Conservation (phyloP, 1,284 basidiomycete genomes). For the Cutaneotrichosporon sp. region DNA sequence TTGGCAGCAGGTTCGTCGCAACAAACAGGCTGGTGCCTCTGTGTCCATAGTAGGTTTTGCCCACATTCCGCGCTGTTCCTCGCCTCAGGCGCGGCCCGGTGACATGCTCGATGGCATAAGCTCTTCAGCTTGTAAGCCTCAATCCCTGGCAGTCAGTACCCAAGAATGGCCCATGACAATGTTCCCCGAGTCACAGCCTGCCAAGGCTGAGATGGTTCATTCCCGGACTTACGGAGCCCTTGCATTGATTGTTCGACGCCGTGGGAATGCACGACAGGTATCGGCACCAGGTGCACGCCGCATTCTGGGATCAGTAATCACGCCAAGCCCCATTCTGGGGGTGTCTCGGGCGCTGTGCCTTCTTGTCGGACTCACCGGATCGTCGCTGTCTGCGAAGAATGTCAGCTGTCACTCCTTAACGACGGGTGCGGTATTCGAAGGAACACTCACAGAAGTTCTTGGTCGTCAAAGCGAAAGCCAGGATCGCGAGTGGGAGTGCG, state of each 20-base stretch:
- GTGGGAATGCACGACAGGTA: conserved; percentile 84
- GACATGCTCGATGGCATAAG: too few relatives aligned
- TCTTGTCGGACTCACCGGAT: conserved; percentile 28
- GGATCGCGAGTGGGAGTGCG: conserved; percentile 66
- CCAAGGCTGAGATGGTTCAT: background rate
- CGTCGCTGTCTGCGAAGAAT: conserved; percentile 27
- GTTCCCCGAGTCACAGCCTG: background rate
- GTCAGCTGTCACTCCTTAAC: too few relatives aligned
- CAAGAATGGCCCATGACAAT: background rate
- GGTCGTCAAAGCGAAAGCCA: conserved; percentile 75
- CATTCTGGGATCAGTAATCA: conserved; percentile 21
- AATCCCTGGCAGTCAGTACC: background rate
- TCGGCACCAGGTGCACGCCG: conserved; percentile 82
- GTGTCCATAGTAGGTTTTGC: too few relatives aligned
- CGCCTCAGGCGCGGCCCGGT: too few relatives aligned
- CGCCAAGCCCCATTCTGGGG: too few relatives aligned
- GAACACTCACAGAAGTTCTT: conserved; percentile 68
- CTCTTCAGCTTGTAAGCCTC: background rate
- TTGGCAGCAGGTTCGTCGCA: too few relatives aligned
- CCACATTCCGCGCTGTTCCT: too few relatives aligned
- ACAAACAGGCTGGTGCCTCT: too few relatives aligned
- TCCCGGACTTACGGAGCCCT: conserved; percentile 53
- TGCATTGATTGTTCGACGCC: conserved; percentile 66
- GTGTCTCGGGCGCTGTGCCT: too few relatives aligned
- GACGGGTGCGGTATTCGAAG: too few relatives aligned